These are phyloP conservation scores for Anaeromyces robustus DNA, from an alignment of 192 early-diverging fungal species.

Conservation along the genomic window DNA sequence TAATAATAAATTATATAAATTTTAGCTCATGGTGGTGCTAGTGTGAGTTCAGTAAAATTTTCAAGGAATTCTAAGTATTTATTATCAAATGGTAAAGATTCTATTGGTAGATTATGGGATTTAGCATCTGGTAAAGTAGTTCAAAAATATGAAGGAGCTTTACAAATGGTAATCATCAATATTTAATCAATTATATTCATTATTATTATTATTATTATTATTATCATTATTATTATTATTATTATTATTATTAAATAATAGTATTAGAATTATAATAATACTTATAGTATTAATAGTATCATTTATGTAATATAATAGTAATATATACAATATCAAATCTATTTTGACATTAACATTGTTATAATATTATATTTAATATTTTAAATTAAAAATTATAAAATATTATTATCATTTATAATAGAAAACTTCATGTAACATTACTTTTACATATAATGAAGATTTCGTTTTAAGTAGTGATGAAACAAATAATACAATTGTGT, in stretches of 20 bases:
- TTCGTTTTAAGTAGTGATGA: conserved; percentile 58
- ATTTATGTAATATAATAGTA: no score
- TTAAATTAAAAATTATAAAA: no score
- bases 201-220: no score
- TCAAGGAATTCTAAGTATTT: conserved; percentile 61
- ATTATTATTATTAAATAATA: no score
- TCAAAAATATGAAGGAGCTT: conserved; percentile 53
- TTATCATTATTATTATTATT: no score
- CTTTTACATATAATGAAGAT: conserved; percentile 53
- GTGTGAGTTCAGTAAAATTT: conserved; percentile 57
- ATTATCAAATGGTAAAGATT: conserved; percentile 66
- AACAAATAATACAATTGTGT: conserved; percentile 33
- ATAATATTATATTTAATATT: no score
- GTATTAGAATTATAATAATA: no score
- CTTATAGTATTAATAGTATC: no score
- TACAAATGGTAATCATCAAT: conserved; percentile 8
- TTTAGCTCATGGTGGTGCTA: conserved; percentile 56
- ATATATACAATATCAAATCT: no score
- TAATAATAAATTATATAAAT: background rate
- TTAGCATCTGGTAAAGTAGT: conserved; percentile 51
- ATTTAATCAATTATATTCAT: background rate
- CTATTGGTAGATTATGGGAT: conserved; percentile 66
- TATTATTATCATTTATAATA: background rate
- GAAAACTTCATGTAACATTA: conserved; percentile 6
- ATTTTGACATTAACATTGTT: no score